Conservation (phyloP, 176 grass and related monocot genomes). For the Eragrostis curvula region DNA sequence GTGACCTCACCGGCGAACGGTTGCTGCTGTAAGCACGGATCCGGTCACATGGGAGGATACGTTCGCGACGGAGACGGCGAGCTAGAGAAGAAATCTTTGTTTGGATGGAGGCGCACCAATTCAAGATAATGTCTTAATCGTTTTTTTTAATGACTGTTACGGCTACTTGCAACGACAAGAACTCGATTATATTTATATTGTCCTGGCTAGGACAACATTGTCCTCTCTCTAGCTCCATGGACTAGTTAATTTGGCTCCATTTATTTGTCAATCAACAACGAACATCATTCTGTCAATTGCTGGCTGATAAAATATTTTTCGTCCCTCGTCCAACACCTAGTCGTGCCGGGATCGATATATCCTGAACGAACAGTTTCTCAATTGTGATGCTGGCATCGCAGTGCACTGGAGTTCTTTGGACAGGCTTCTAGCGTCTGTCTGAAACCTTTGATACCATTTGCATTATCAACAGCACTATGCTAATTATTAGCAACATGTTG, state of each 20-base stretch:
- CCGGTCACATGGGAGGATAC: conserved; percentile 27
- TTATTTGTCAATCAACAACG: neutral
- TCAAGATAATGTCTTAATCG: neutral
- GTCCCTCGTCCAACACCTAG: neutral
- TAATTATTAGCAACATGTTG: no score
- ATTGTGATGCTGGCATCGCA: neutral
- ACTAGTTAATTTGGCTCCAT: neutral
- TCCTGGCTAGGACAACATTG: neutral
- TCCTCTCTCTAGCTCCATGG: neutral
- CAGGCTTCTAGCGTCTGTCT: neutral
- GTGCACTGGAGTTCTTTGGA: neutral
- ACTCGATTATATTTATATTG: neutral
- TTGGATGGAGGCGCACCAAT: neutral
- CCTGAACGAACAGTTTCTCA: neutral
- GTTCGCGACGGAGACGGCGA: neutral
- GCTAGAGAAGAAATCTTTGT: neutral
- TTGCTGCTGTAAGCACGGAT: conserved; percentile 41
- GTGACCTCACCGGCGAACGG: conserved; percentile 43
- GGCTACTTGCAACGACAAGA: neutral
- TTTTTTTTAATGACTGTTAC: neutral
- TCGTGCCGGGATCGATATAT: conserved; percentile 16
- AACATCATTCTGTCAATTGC: neutral
- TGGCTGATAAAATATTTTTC: neutral
- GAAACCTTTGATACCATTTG: neutral
- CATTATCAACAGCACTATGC: neutral